phyloP scores from a whole-genome alignment of 2,329 filamentous ascomycete genomes.

The Fusarium chaquense region DNA sequence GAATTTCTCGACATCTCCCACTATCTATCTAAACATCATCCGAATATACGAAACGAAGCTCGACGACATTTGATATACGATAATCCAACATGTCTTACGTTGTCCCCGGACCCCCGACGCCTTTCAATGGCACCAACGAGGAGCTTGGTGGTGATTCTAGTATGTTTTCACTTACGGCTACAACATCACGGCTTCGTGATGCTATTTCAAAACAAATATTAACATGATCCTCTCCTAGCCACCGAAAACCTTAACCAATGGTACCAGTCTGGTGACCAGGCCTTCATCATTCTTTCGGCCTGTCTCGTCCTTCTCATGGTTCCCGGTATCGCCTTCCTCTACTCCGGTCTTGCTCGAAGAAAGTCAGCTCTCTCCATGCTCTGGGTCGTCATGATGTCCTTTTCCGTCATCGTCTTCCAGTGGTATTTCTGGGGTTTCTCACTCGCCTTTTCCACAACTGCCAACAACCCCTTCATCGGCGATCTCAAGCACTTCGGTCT shows the following conservation, averaged over 20 bases:
- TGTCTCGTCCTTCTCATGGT: constrained; percentile 98
- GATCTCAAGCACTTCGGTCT: constrained; percentile 91
- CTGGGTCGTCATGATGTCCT: constrained; percentile 96
- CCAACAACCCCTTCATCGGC: constrained; percentile 91
- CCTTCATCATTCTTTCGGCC: constrained; percentile 89
- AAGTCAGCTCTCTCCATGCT: constrained; percentile 98
- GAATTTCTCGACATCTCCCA: neutral
- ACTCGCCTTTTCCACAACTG: constrained; percentile 85
- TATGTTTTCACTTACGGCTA: constrained; percentile 59
- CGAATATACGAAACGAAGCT: constrained; percentile 24
- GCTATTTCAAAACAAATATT: neutral
- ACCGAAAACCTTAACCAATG: constrained; percentile 94
- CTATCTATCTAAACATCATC: constrained; percentile 1
- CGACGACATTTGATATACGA: constrained; percentile 9
- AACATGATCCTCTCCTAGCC: constrained; percentile 60
- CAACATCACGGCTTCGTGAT: neutral
- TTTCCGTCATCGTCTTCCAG: constrained; percentile 92
- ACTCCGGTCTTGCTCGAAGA: constrained; percentile 95
- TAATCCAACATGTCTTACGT: constrained; percentile 67
- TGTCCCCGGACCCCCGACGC: constrained; percentile 67
- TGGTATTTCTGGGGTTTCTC: constrained; percentile 99
- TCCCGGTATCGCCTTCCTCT: constrained; percentile 95
- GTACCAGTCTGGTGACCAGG: constrained; percentile 91
- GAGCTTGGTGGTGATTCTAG: constrained; percentile 81
- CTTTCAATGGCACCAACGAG: constrained; percentile 73